A percentile compares a stretch with the other conserved stretches of the same genome.
phyloP scores from a whole-genome alignment of 495 filamentous ascomycete species.

The Venustampulla echinocandica region DNA sequence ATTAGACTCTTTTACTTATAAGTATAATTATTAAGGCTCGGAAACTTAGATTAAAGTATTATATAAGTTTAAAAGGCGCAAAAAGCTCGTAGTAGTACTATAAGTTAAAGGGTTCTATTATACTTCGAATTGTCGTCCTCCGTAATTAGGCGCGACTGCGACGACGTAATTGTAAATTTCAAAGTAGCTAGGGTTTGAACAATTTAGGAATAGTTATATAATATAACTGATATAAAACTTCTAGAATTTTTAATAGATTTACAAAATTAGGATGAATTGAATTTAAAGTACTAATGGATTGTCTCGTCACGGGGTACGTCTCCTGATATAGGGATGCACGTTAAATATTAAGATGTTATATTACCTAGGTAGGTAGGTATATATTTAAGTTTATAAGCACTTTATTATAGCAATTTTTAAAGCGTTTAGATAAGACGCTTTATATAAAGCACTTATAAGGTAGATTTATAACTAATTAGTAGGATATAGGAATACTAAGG shows the following conservation, averaged over 20 bases:
- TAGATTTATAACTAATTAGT: too few species aligned
- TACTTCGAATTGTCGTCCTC: slow-evolving; percentile 21
- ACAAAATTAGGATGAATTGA: slow-evolving; percentile 18
- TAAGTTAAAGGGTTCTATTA: slow-evolving; percentile 15
- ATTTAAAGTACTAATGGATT: slow-evolving; percentile 21
- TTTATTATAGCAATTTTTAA: too few species aligned
- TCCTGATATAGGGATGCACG: too few species aligned
- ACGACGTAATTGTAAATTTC: slow-evolving; percentile 25
- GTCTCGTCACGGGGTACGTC: slow-evolving; percentile 16
- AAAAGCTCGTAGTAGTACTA: slow-evolving; percentile 23
- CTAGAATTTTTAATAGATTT: slow-evolving; percentile 13
- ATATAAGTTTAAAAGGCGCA: slow-evolving; percentile 22
- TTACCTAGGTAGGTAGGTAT: too few species aligned
- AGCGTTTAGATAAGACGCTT: too few species aligned
- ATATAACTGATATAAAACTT: slow-evolving; percentile 21
- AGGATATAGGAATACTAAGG: too few species aligned
- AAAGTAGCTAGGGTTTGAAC: slow-evolving; percentile 15
- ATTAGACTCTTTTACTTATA: too few species aligned
- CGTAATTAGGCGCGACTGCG: slow-evolving; percentile 20
- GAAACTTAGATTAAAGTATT: slow-evolving; percentile 21
- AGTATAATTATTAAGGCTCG: too few species aligned
- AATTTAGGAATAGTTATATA: slow-evolving; percentile 22
- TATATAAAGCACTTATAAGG: too few species aligned
- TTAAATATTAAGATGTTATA: too few species aligned
- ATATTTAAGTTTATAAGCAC: too few species aligned